phyloP scores from a whole-genome alignment of 176 grass and related monocot genomes.

The Cenchrus purpureus region DNA sequence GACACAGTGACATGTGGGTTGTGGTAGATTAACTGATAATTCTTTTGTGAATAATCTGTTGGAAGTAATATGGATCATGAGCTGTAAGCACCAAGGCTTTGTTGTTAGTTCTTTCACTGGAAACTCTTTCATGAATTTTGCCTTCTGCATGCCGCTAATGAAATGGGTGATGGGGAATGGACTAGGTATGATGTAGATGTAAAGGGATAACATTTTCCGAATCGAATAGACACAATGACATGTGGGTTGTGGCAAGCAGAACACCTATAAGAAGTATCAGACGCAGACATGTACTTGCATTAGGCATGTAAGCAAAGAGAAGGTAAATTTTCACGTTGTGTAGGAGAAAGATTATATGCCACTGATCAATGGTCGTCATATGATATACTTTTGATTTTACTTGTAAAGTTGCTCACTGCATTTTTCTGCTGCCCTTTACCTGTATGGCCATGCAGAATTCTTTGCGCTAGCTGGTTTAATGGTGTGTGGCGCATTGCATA shows the following conservation, averaged over 20 bases:
- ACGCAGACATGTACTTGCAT: neutral
- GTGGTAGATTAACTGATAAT: neutral
- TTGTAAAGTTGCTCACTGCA: neutral
- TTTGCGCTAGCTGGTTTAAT: too few relatives aligned
- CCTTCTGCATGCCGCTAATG: neutral
- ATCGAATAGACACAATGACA: neutral
- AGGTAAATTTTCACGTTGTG: neutral
- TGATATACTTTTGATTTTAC: neutral
- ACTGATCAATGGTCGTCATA: neutral
- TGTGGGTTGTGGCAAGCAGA: neutral
- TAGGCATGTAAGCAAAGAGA: neutral
- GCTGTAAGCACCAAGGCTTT: neutral
- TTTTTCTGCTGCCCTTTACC: too few relatives aligned
- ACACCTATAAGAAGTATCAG: neutral
- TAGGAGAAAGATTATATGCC: neutral
- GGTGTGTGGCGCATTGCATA: too few relatives aligned
- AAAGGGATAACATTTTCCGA: neutral
- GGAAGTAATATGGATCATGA: neutral
- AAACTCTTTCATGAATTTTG: neutral
- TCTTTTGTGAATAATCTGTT: neutral
- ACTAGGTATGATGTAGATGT: neutral
- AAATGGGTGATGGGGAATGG: neutral
- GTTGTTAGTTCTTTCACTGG: neutral
- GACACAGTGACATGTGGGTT: too few relatives aligned
- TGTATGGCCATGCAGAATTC: too few relatives aligned